Conservation (phyloP, 306 rosid genomes). For the Prunus mira region DNA sequence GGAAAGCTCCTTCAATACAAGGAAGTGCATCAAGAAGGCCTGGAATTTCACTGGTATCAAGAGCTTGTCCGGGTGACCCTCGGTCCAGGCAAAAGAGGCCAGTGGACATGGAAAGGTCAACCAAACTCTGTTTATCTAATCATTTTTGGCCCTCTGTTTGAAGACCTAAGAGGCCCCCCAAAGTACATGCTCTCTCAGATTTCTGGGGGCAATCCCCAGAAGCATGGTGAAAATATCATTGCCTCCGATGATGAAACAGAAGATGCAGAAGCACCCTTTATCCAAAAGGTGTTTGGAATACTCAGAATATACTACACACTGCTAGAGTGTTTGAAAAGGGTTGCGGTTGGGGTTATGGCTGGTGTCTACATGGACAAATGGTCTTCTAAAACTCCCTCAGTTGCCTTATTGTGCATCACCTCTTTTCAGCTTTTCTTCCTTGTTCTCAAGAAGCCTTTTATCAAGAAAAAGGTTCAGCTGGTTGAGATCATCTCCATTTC, state of each 20-base stretch:
- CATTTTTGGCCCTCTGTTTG: conserved; percentile 76
- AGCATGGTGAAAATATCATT: conserved; percentile 54
- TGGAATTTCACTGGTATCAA: conserved; percentile 75
- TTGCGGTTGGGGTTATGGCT: conserved; percentile 57
- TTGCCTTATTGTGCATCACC: conserved; percentile 49
- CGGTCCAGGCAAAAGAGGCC: conserved; percentile 94
- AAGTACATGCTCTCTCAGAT: conserved; percentile 95
- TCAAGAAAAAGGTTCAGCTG: conserved; percentile 83
- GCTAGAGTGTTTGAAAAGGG: conserved; percentile 62
- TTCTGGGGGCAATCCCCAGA: conserved; percentile 37
- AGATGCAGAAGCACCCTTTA: conserved; percentile 92
- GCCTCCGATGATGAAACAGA: conserved; percentile 90
- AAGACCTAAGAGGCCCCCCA: conserved; percentile 94
- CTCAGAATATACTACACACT: conserved; percentile 78
- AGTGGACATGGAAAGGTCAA: conserved; percentile 82
- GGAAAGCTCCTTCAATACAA: conserved; percentile 90
- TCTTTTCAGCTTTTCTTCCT: conserved; percentile 83
- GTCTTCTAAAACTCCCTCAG: conserved; percentile 43
- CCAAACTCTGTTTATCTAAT: conserved; percentile 42
- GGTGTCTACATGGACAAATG: conserved; percentile 46
- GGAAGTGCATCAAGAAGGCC: conserved; percentile 86
- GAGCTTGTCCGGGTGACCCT: conserved; percentile 70
- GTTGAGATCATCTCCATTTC: conserved; percentile 68
- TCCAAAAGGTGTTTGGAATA: conserved; percentile 89
- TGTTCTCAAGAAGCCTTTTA: conserved; percentile 88